Percentiles rank a stretch among this genome's conserved stretches.
Evolutionary conservation across 805 yeast genomes (phyloP).

Genomic region (Zygoascus bituminiphila): DNA sequence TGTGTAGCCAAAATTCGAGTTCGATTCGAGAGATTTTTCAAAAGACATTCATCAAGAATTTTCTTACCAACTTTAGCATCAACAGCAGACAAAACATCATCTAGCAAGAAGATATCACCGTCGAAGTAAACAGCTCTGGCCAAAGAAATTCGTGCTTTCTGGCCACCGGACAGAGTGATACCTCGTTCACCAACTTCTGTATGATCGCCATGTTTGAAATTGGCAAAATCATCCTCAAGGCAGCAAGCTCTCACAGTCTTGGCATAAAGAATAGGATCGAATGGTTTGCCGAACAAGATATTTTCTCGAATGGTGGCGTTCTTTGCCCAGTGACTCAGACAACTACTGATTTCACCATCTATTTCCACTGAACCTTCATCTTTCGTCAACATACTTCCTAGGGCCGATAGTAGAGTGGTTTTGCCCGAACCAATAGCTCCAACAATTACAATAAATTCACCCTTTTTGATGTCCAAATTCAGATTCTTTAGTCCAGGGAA

Average conservation of each 20-base stretch:
- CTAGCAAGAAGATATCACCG: constrained; percentile 55
- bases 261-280: constrained; percentile 40
- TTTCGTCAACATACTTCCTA: constrained; percentile 57
- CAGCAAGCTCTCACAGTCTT: constrained; percentile 54
- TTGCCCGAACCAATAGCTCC: constrained; percentile 72
- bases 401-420: constrained; percentile 52
- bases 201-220: constrained; percentile 60
- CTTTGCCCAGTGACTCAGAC: constrained; percentile 67
- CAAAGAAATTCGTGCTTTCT: constrained; percentile 68
- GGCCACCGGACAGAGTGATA: constrained; percentile 77
- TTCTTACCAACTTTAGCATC: constrained; percentile 76
- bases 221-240: constrained; percentile 50
- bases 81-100: constrained; percentile 76
- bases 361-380: constrained; percentile 39
- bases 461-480: constrained; percentile 42
- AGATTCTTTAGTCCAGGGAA: constrained; percentile 33
- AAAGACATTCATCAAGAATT: constrained; percentile 58
- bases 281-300: constrained; percentile 55
- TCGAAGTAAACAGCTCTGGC: constrained; percentile 70
- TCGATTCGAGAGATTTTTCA: constrained; percentile 42
- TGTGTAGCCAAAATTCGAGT: constrained; percentile 70
- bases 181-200: constrained; percentile 84
- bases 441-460: constrained; percentile 58
- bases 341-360: constrained; percentile 40
- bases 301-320: constrained; percentile 65